Evolutionary conservation across 2,329 filamentous ascomycete species (phyloP), one percentile per base, ranked within the genome.

Genomic region (Mollisia scopiformis): DNA sequence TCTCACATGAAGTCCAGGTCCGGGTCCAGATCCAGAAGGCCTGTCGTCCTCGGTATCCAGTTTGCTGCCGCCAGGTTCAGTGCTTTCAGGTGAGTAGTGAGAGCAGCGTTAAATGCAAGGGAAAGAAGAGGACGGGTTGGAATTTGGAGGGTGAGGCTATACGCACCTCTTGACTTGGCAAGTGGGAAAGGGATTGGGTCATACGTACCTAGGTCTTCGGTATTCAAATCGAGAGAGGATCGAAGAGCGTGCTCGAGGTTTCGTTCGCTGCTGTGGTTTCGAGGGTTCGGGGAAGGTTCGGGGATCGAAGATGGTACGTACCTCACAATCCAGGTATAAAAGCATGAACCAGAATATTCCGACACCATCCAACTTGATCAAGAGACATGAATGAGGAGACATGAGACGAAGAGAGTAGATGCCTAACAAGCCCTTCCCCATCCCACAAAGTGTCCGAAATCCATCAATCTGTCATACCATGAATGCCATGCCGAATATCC

Each of bases 61-160:
- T 16, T 39, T 21, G 19, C 8, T 46, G 19, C 41, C 7, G 41
- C 27, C 41, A 19, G 27, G 37, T 39, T n/a, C 4, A 19, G 47
- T 66, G 69, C 70, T 72, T 71, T 71, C 43, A 61, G 33, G 60
- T 72, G 59, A 72, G 70, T 72, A 70, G 70, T 71, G 47, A 72
- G 67, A 68, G 41, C 7, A 7, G 41, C 21, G 19, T 47, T 19
- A 28, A 21, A 27, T 39, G 33, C 25, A 10, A 25, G 56, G 51
- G 31, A 28, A 33, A 25, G 51, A 52, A 28, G 6, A 14, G 16
- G 16, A 13, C 11, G 41, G 19, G 19, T 25, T 25, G 5, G 41
- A 46, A n/a, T 6, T 43, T 41, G 39, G 16, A n/a, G 21, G 16
- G 52, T 11, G n/a, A 27, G 28, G 23, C 41, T 16, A 62, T 69